Base-by-base conservation (phyloP, 1,139 yeast genomes). In the Diutina pseudorugosa region DNA sequence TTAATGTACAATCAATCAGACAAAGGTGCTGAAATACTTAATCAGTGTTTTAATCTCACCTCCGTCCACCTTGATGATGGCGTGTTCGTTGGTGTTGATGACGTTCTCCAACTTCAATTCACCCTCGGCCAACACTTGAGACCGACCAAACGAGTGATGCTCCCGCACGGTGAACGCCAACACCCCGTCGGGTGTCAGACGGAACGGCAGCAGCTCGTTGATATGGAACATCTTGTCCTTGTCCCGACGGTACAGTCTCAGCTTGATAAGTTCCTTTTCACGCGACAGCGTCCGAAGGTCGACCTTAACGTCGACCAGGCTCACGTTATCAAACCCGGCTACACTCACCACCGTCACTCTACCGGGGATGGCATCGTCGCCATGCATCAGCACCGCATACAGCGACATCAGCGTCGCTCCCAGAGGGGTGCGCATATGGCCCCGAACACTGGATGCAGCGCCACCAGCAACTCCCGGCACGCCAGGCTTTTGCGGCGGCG, bases 81-180 rank as follows among this genome's bases (percentile, higher is more conserved):
- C 53, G 45, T 66, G 65, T 20, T 69, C 71, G 44, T 62, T 60
- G 33, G 71, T 71, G 59, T 68, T 67, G 51, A 65, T 55, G 41
- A 60, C 71, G 19, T 75, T 77, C n/a, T 62, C 54, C 57, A 80
- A 67, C 14, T 61, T 60, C 47, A 81, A 58, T 21, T 66, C 64
- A 5, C 80, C 82, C 52, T 73, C 75, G 16, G 87, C 95, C 51
- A 89, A 57, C 52, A 80, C 85, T 48, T 73, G 73, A 57, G 79
- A 83, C 61, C 85, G 82, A 47, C 95, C 93, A 59, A 91, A 77
- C 3, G 81, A 77, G 65, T 86, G 95, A 62, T 81, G 85, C 51
- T 84, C 83, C 52, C 79, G 73, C 16, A 87, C 77, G 44, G 73
- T 71, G 61, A 91, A 77, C 4, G 79, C 68, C 51, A 91, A 62